A percentile compares a stretch with the other conserved stretches of the same genome.
Conservation (phyloP, 2,329 filamentous ascomycete species). For the Fusarium torreyae region DNA sequence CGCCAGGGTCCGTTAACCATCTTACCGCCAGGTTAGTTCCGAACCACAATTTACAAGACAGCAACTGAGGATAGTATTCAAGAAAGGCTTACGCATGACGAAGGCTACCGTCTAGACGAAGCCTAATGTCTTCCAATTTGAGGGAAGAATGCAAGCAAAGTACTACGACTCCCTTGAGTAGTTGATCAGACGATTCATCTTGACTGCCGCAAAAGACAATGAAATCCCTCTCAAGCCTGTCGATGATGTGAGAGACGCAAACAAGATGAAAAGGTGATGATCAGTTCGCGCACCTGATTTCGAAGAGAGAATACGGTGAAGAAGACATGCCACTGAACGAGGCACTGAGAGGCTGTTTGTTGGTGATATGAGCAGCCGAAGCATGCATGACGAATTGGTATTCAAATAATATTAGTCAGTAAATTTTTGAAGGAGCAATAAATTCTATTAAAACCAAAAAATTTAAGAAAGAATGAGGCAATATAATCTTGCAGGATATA, state of each 20-base stretch:
- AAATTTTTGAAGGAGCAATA: not conserved
- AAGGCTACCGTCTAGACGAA: slow-evolving; percentile 78
- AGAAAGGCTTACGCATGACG: slow-evolving; percentile 70
- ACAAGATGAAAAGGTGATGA: not conserved
- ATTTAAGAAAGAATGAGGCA: not conserved
- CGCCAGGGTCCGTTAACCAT: slow-evolving; percentile 67
- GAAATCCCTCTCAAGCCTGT: slow-evolving; percentile 81
- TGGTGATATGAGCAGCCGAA: not conserved
- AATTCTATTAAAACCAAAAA: not conserved
- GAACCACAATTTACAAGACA: fast-evolving
- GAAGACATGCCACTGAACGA: slow-evolving; percentile 10
- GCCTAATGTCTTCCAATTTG: slow-evolving; percentile 78
- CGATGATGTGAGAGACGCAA: not conserved
- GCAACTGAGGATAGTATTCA: no score
- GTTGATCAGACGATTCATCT: slow-evolving; percentile 80
- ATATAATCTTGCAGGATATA: not conserved
- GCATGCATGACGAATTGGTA: slow-evolving; percentile 16
- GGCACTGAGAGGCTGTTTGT: not conserved
- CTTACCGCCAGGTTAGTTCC: slow-evolving; percentile 49
- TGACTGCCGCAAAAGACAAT: slow-evolving; percentile 82
- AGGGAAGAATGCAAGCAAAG: slow-evolving; percentile 78
- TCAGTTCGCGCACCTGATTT: slow-evolving; percentile 64
- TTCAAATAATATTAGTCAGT: not conserved
- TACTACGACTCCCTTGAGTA: slow-evolving; percentile 80
- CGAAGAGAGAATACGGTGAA: slow-evolving; percentile 55